Base-by-base conservation (phyloP, 1,284 basidiomycete species). In the Rhodotorula sp. region DNA sequence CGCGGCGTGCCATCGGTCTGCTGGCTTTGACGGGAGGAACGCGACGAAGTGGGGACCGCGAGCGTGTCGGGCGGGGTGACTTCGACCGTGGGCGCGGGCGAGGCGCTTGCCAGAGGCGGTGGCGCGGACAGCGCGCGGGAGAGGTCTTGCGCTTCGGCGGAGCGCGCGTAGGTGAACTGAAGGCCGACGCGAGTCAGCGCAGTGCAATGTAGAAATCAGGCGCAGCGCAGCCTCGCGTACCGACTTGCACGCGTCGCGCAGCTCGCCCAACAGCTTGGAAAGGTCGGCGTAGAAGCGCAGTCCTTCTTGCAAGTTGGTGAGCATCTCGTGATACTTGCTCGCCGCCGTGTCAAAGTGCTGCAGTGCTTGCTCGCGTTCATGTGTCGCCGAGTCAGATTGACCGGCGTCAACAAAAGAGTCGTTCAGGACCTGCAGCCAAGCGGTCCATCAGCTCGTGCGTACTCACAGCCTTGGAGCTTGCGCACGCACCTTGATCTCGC, bases 251-350 rank as follows among this genome's bases (percentile, higher is more conserved):
- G 53, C 34, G 17, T 70, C 68, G 16, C 60, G 42, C 44, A 70
- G 25, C 44, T 70, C 68, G 17, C 60, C 57, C 3, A 41, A 23
- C 14, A 70, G 34, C 25, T 50, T 27, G 4, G 21, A 42, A 48
- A 70, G 49, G 49, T 70, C 64, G 53, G 53, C 54, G 27, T 70
- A 70, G 45, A 70, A 70, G 21, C 58, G 62, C 13, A 70, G 45
- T 5, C 64, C 68, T 34, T 70, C 68, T 23, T 62, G 48, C 23
- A 66, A 13, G 48, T 70, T 70, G n/a, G 25, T 23, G n/a, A 58
- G 25, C 52, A 70, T 66, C 45, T 70, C 68, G 53, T 41, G 13
- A 13, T 23, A 70, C 45, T 57, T 66, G 41, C 21, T 42, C 14
- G 44, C 42, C 19, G 68, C 68, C 3, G 44, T 9, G 3, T 48